Conservation (phyloP, 2,329 filamentous ascomycete species). For the Biscogniauxia mediterranea region DNA sequence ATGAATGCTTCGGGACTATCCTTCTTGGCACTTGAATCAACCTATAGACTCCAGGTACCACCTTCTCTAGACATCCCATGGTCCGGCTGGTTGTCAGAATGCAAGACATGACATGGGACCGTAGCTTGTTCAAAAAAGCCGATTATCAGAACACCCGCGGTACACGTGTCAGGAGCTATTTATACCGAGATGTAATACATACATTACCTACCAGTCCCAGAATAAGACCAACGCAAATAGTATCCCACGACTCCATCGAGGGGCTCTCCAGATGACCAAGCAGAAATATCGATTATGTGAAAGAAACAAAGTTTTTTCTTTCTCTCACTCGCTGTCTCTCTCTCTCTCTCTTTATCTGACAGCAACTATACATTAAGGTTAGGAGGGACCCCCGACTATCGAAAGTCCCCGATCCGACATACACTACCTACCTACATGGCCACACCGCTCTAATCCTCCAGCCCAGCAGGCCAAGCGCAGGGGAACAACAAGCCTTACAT, state of each 20-base stretch:
- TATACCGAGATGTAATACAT: not conserved
- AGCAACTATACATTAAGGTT: too few relatives aligned
- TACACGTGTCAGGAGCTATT: not conserved
- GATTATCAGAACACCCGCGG: too few relatives aligned
- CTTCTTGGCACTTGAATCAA: too few relatives aligned
- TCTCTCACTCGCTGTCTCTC: not conserved
- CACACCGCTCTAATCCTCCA: not conserved
- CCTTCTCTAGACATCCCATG: too few relatives aligned
- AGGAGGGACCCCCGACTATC: not conserved
- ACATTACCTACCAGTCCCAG: not conserved
- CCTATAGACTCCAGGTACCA: too few relatives aligned
- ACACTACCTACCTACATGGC: not conserved
- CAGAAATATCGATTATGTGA: not conserved
- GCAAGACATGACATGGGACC: not conserved
- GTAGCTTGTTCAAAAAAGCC: not conserved
- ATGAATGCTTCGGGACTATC: too few relatives aligned
- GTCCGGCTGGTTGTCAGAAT: not conserved
- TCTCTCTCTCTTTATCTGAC: too few relatives aligned
- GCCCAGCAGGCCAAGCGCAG: not conserved
- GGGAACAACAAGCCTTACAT: not conserved
- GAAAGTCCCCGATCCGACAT: not conserved
- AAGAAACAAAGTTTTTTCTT: not conserved
- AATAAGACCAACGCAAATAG: not conserved
- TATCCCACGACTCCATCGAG: not conserved
- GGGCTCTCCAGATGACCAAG: too few relatives aligned